These are phyloP conservation scores for Priceomyces melissophilus DNA, from an alignment of 805 yeast genomes.

Conservation along the genomic window DNA sequence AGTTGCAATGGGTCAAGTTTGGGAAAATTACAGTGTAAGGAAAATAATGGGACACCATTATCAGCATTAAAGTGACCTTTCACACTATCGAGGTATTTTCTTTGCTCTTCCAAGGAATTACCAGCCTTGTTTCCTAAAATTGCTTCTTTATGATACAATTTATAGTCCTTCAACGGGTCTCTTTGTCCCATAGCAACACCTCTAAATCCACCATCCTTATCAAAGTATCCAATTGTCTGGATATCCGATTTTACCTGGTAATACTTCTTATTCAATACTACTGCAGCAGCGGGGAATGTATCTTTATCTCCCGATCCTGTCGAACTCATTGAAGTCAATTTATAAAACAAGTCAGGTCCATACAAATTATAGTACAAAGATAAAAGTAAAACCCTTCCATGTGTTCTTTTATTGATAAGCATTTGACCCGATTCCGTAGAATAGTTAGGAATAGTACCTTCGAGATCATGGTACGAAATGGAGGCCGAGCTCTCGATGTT, in stretches of 20 bases:
- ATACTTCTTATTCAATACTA: constrained; percentile 30
- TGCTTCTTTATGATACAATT: constrained; percentile 1
- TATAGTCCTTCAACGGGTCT: constrained; percentile 17
- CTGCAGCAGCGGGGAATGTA: constrained; percentile 34
- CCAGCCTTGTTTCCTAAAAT: neutral
- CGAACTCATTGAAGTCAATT: constrained; percentile 54
- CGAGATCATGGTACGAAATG: constrained; percentile 58
- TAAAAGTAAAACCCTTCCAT: constrained; percentile 54
- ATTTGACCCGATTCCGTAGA: constrained; percentile 72
- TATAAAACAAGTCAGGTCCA: constrained; percentile 60
- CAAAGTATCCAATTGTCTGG: constrained; percentile 28
- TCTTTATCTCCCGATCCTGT: constrained; percentile 40
- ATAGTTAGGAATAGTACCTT: constrained; percentile 66
- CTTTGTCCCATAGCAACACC: constrained; percentile 39
- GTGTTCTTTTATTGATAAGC: constrained; percentile 53
- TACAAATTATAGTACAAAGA: constrained; percentile 63
- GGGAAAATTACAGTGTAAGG: constrained; percentile 36
- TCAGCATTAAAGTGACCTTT: constrained; percentile 16
- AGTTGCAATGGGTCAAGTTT: constrained; percentile 31
- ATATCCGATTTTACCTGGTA: constrained; percentile 42
- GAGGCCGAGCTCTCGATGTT: constrained; percentile 9
- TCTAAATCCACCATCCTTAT: constrained; percentile 20
- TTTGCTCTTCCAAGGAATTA: constrained; percentile 18
- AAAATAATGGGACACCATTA: constrained; percentile 20
- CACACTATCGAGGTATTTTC: constrained; percentile 17